Evolutionary conservation across 306 rosid species (phyloP).

Genomic region (Vicia faba): DNA sequence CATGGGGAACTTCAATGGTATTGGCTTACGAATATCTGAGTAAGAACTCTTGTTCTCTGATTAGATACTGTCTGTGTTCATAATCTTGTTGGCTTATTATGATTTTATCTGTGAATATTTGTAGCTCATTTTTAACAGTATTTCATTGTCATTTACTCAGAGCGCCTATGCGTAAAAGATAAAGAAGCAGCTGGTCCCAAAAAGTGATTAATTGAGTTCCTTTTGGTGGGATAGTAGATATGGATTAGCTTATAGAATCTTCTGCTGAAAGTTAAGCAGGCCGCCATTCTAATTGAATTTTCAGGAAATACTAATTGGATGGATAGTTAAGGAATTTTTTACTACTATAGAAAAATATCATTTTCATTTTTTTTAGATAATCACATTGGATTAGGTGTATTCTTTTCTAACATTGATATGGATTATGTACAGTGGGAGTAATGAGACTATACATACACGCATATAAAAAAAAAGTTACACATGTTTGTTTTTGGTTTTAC

Average conservation of each 20-base stretch:
- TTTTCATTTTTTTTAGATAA: slow-evolving; percentile 29
- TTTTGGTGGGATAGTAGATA: neutral
- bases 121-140: slow-evolving; percentile 14
- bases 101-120: slow-evolving; percentile 6
- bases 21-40: slow-evolving; percentile 88
- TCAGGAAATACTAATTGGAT: slow-evolving; percentile 30
- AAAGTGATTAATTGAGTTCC: slow-evolving; percentile 19
- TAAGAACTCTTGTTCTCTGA: slow-evolving; percentile 46
- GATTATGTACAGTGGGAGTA: slow-evolving; percentile 34
- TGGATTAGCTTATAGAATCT: neutral
- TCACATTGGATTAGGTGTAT: slow-evolving; percentile 35
- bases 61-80: slow-evolving; percentile 9
- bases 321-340: slow-evolving; percentile 24
- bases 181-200: slow-evolving; percentile 41
- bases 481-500: neutral
- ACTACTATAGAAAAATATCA: slow-evolving; percentile 29
- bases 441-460: neutral
- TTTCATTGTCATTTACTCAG: slow-evolving; percentile 46
- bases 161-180: slow-evolving; percentile 81
- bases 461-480: neutral
- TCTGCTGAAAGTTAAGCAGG: slow-evolving; percentile 33
- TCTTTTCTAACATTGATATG: slow-evolving; percentile 34
- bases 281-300: slow-evolving; percentile 38
- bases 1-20: slow-evolving; percentile 98
- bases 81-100: slow-evolving; percentile 6